phyloP scores from a whole-genome alignment of 129 eudicot genomes.

The Helichrysum umbraculigerum region DNA sequence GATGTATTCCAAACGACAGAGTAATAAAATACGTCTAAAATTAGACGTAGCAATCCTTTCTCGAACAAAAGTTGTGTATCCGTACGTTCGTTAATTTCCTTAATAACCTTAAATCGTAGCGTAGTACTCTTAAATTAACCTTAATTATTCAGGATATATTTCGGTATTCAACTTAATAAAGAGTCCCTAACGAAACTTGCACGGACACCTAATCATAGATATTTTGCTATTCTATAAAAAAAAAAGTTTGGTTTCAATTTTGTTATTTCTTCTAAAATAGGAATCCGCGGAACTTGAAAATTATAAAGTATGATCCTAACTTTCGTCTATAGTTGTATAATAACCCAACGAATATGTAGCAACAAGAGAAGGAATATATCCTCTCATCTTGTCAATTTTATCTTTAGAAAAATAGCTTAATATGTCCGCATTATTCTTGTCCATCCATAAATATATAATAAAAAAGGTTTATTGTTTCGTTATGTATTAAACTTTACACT shows the following conservation, averaged over 20 bases:
- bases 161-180: background rate
- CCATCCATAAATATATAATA: conserved; percentile 5
- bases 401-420: conserved; percentile 24
- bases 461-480: too few relatives aligned
- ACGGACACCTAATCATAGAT: background rate
- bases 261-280: conserved; percentile 7
- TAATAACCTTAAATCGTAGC: background rate
- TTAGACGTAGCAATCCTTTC: too few relatives aligned
- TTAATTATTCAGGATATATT: conserved; percentile 10
- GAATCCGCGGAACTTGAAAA: conserved; percentile 15
- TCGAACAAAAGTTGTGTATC: too few relatives aligned
- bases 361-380: conserved; percentile 30
- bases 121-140: conserved; percentile 5
- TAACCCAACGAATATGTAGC: conserved; percentile 18
- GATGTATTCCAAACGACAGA: too few relatives aligned
- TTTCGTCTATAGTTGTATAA: background rate
- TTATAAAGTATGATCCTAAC: conserved; percentile 18
- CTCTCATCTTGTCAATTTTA: conserved; percentile 11
- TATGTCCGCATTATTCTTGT: conserved; percentile 35
- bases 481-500: too few relatives aligned
- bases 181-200: conserved; percentile 20
- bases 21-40: too few relatives aligned
- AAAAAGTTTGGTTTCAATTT: conserved; percentile 10
- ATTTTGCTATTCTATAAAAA: background rate
- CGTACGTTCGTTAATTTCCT: background rate